Conservation (phyloP, 2,329 filamentous ascomycete genomes). For the Fusarium cyanostomum region DNA sequence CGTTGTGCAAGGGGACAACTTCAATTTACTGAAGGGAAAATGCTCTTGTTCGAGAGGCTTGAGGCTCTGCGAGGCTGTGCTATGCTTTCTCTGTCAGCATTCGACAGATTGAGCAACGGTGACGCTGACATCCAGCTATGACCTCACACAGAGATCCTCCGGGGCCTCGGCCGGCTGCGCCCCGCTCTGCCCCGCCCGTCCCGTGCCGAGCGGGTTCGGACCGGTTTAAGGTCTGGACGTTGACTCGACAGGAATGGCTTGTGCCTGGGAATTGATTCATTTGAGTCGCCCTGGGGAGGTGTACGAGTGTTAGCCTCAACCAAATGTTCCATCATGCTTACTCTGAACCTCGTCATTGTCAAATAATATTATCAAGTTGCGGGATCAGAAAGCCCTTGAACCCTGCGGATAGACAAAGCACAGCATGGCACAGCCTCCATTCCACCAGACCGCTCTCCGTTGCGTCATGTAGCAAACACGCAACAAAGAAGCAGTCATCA, state of each 20-base stretch:
- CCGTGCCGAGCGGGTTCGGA: slow-evolving; percentile 26
- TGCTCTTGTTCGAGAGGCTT: not conserved
- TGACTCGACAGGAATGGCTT: not conserved
- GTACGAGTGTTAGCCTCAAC: not conserved
- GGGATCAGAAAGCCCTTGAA: not conserved
- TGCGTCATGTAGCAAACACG: slow-evolving; percentile 3
- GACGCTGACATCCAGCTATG: slow-evolving; percentile 29
- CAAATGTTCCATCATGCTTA: not conserved
- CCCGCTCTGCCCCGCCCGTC: slow-evolving; percentile 24
- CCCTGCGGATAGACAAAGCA: not conserved
- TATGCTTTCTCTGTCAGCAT: not conserved
- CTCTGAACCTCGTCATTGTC: not conserved
- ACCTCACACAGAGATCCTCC: slow-evolving; percentile 28
- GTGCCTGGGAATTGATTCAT: not conserved
- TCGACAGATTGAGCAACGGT: not conserved
- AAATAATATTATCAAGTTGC: not conserved
- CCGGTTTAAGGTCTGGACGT: slow-evolving; percentile 17
- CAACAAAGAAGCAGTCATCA: slow-evolving; percentile 22
- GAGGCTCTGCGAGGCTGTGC: not conserved
- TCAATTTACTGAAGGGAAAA: not conserved
- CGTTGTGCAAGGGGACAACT: not conserved
- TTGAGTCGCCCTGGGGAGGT: not conserved
- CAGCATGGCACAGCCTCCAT: slow-evolving; percentile 22
- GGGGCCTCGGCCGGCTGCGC: slow-evolving; percentile 22
- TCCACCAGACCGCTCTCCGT: not conserved